Base-by-base conservation (phyloP, 2,329 filamentous ascomycete genomes). In the Apiospora saccharicola region DNA sequence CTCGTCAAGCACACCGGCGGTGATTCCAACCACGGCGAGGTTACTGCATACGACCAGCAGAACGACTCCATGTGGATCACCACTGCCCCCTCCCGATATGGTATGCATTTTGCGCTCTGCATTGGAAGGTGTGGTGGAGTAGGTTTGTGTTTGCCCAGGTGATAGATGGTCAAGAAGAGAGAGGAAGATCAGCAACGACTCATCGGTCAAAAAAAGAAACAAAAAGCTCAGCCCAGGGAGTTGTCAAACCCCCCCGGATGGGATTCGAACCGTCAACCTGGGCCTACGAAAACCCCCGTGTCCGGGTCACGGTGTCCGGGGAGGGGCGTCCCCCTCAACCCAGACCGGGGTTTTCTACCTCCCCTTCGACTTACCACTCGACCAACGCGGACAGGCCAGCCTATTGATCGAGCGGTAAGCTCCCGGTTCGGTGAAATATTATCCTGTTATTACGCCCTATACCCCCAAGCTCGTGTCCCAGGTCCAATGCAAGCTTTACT, bases 31-130 rank as follows among this genome's bases (percentile, higher is more conserved):
- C 74, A 86, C n/a, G 86, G 85, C 2, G 82, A 88, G 51, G 88
- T 92, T 41, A 83, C 86, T 7, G 88, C 89, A 7, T 86, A 92
- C 30, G 92, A 94, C 78, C 85, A 90, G 70, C 90, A 93, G 81
- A 92, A 92, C 76, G 91, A 94, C 74, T 83, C 88, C 7, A 81
- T 89, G 81, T 80, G 26, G 26, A 30, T 30, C 4, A 30, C 2
- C 26, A 30, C 26, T 30, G 2, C 26, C 26, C 26, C 26, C 2
- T 41, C 37, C 37, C 7, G 37, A 10, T 5, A 41, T 8, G 1
- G 7, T 0, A 22, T 19, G 22, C 19, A 22, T 5, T 47, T 22
- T 16, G 16, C 7, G 44, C 16, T 47, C 16, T 22, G 44, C 44
- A 7, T 47, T 7, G 4, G 6, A 22, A 47, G 44, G 22, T 8